Conservation (phyloP, 2,329 filamentous ascomycete species). For the Sclerotinia borealis region DNA sequence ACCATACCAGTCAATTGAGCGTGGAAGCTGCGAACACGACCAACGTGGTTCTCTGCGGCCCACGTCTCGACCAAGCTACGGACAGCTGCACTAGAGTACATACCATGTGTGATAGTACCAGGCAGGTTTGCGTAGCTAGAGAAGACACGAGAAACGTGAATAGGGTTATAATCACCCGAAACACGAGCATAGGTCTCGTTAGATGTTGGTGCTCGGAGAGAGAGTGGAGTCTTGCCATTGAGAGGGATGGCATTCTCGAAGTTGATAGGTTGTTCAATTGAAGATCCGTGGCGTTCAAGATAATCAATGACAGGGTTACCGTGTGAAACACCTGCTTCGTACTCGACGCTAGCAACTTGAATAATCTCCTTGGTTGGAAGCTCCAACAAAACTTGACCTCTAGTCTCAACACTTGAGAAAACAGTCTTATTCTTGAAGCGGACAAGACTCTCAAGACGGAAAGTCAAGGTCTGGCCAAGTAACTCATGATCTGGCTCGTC, state of each 20-base stretch:
- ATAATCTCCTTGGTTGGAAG: conserved; percentile 96
- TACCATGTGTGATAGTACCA: conserved; percentile 96
- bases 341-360: conserved; percentile 94
- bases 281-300: conserved; percentile 81
- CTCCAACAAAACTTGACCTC: conserved; percentile 88
- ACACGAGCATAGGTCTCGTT: conserved; percentile 98
- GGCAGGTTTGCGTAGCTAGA: conserved; percentile 91
- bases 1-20: conserved; percentile 98
- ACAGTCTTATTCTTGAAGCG: conserved; percentile 93
- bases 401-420: conserved; percentile 85
- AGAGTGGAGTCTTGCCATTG: conserved; percentile 82
- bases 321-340: conserved; percentile 83
- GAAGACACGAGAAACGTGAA: conserved; percentile 96
- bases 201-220: conserved; percentile 83
- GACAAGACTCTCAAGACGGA: conserved; percentile 88
- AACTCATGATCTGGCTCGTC: conserved; percentile 81
- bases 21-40: conserved; percentile 94
- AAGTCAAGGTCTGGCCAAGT: conserved; percentile 86
- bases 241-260: conserved; percentile 97
- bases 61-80: conserved; percentile 95
- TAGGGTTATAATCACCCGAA: conserved; percentile 97
- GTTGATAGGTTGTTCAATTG: conserved; percentile 91
- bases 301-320: conserved; percentile 98
- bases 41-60: conserved; percentile 98
- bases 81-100: conserved; percentile 97